Evolutionary conservation across 1,284 basidiomycete genomes (phyloP), one percentile per base, ranked within the genome.

Genomic region (Cerioporus squamosus): DNA sequence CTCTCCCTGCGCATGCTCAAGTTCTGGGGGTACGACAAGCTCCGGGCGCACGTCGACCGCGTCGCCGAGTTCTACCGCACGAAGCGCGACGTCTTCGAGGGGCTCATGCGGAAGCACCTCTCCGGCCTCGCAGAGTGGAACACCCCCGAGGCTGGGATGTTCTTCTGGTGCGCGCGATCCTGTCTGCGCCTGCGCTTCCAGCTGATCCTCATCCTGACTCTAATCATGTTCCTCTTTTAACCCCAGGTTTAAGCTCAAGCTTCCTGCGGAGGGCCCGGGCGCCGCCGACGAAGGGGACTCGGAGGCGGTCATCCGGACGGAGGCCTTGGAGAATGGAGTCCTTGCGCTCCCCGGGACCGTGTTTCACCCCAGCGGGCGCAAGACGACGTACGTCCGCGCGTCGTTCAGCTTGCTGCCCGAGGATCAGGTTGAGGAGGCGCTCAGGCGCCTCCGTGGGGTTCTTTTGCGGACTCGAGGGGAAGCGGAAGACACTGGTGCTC

Each of bases 91-190:
- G 77, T 86, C 9, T 97, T 98, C 71, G 91, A 95, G 71, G 72
- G 74, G 1, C 87, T 90, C 33, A 89, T 95, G 73, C 77, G 82
- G 56, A 85, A 82, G 69, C 83, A 96, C 69, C 81, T 98, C 29
- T 79, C 78, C 54, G 92, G 87, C 2, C 75, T 95, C 22, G 94
- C 87, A 5, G 87, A 90, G 64, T 98, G 95, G 95, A 84, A 79
- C 42, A 80, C 82, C 0, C 96, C 96, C 0, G 88, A 93, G 51
- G 92, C 95, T 2, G 95, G 95, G 62, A 91, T 95, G 91, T 95
- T 95, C 77, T 85, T 93, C 69, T 95, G 93, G 93, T 90, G 69
- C 59, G 85, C 79, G 55, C 74, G 51, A 72, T 60, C 42, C 48
- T 49, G 52, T 43, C 40, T 55, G 29, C 4, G 18, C 29, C 36